Percentiles rank a stretch among this genome's conserved stretches.
Evolutionary conservation across 331 rosid species (phyloP).

Genomic region (Acacia pycnantha): DNA sequence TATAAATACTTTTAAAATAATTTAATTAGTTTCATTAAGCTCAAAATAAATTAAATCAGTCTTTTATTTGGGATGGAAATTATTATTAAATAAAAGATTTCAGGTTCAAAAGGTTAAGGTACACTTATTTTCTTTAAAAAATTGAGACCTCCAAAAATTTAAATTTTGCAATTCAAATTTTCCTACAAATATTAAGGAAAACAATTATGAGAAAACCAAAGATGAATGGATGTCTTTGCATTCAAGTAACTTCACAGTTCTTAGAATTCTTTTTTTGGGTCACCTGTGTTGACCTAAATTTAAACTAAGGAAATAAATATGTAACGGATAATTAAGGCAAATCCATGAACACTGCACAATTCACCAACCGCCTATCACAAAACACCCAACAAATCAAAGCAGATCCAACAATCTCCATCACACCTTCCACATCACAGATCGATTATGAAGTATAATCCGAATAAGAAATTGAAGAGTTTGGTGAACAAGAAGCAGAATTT

Average conservation of each 20-base stretch:
- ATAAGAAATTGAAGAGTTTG: conserved; percentile 64
- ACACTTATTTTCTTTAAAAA: background rate
- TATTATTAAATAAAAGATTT: background rate
- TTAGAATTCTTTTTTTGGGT: background rate
- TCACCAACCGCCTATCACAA: background rate
- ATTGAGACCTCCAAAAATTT: background rate
- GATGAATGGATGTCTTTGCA: background rate
- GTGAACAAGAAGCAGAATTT: conserved; percentile 41
- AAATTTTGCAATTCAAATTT: background rate
- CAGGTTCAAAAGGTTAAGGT: background rate
- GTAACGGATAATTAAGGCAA: background rate
- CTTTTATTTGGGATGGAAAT: too few species aligned
- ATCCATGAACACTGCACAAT: conserved; percentile 21
- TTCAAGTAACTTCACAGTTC: background rate
- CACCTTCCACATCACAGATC: background rate
- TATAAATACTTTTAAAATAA: too few species aligned
- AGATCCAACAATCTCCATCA: background rate
- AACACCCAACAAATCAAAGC: conserved; percentile 22
- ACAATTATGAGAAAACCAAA: background rate
- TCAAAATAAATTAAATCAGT: too few species aligned
- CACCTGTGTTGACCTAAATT: conserved; percentile 17
- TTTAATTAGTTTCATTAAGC: too few species aligned
- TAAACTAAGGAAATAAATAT: background rate
- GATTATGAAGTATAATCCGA: conserved; percentile 32
- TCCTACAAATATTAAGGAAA: background rate